A percentile compares a stretch with the other conserved stretches of the same genome.
Conservation (phyloP, 208 protist species). For the Leishmania aethiopica region DNA sequence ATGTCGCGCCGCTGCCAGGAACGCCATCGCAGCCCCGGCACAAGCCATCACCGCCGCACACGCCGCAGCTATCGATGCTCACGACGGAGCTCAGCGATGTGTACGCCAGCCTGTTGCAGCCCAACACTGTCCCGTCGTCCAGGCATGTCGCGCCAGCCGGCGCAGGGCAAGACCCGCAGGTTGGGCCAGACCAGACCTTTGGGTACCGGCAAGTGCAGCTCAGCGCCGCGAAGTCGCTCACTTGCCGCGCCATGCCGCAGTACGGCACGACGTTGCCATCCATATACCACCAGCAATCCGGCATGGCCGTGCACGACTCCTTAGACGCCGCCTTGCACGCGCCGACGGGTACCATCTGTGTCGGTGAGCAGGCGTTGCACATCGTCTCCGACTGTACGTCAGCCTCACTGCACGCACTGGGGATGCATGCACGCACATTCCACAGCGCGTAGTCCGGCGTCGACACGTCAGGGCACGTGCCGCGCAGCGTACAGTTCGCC, state of each 20-base stretch:
- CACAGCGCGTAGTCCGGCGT: constrained; percentile 15
- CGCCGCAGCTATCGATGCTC: constrained; percentile 40
- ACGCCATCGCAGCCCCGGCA: constrained; percentile 65
- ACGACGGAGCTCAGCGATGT: constrained; percentile 1
- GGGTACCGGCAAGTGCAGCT: constrained; percentile 32
- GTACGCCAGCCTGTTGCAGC: constrained; percentile 45
- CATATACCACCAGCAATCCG: constrained; percentile 39
- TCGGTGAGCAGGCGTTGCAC: constrained; percentile 26
- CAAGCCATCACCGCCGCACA: constrained; percentile 53
- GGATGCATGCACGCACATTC: constrained; percentile 52
- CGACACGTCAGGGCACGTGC: constrained; percentile 34
- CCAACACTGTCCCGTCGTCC: constrained; percentile 16
- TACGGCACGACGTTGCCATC: background rate
- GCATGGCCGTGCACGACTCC: constrained; percentile 15
- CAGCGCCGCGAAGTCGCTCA: constrained; percentile 1
- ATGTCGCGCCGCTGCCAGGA: constrained; percentile 29
- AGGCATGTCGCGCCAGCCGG: constrained; percentile 39
- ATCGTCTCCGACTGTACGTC: constrained; percentile 16
- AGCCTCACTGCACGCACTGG: constrained; percentile 28
- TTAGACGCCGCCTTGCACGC: constrained; percentile 11
- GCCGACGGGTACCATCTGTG: background rate
- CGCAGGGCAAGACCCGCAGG: constrained; percentile 34
- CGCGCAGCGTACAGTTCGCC: constrained; percentile 33
- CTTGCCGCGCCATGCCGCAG: constrained; percentile 6
- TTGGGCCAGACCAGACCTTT: constrained; percentile 25